Base-by-base conservation (phyloP, 78 protist species). In the Andalucia godoyi region DNA sequence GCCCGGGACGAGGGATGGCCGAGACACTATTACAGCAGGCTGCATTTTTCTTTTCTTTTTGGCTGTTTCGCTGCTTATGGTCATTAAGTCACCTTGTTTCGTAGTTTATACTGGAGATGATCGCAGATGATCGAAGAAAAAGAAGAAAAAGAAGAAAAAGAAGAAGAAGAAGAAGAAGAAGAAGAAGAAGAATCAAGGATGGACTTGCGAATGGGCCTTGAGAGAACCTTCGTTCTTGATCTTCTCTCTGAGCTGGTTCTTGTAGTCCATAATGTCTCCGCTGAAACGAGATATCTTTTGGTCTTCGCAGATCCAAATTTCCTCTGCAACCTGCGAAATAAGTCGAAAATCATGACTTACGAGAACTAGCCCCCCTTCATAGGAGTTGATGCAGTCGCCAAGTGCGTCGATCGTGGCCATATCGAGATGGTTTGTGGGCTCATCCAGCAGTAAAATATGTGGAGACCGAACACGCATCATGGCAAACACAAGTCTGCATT, bases 361-460 rank as follows among this genome's bases (percentile, higher is more conserved):
- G 50, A 86, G 55, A 12, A 86, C 64, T 27, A 86, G 69, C 33
- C 79, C 85, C 46, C 92, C 92, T 54, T 74, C 47, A 17, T 21
- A 64, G 12, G 0, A 42, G 27, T 0, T 38, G 12, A 59, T 2
- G 13, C 54, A 68, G 0, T 54, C 63, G n/a, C 63, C 69, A 13
- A 60, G 68, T 23, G 70, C 82, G 27, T 80, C 85, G 50, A 86
- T 79, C 7, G 91, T 72, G n/a, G 80, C 92, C 23, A 74, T 58
- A 70, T 91, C 97, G 63, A 92, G 61, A 62, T 86, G 94, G 75
- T 92, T 92, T 12, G 94, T 80, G 33, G 95, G 95, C 78, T 93
- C 97, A 59, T 93, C 97, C 29, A 93, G 86, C 21, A 93, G 45
- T 42, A 93, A 72, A 21, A 77, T 4, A 43, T 83, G 66, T 12